phyloP scores from a whole-genome alignment of 441 rosid species.

The Populus tomentosa region DNA sequence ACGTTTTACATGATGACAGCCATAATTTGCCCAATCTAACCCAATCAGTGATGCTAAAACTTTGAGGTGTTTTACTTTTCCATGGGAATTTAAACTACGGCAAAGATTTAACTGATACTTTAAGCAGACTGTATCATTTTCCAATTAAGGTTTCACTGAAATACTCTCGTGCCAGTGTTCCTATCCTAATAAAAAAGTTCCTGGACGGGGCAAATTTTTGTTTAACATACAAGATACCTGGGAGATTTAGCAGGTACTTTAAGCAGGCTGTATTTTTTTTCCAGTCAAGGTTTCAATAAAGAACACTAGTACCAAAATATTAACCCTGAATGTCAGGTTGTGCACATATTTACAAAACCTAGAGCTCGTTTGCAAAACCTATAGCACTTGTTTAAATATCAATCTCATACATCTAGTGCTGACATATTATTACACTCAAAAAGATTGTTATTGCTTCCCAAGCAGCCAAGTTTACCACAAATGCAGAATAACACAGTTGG shows the following conservation, averaged over 20 bases:
- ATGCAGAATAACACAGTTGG: neutral
- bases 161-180: neutral
- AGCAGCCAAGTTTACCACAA: neutral
- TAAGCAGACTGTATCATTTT: neutral
- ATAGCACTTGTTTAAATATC: neutral
- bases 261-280: too few relatives aligned
- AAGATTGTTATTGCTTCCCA: neutral
- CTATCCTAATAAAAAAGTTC: too few relatives aligned
- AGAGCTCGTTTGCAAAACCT: conserved; percentile 5
- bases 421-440: neutral
- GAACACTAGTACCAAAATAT: too few relatives aligned
- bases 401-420: neutral
- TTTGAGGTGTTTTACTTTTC: neutral
- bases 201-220: too few relatives aligned
- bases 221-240: too few relatives aligned
- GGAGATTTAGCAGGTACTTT: too few relatives aligned
- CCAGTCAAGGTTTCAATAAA: too few relatives aligned
- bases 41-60: neutral
- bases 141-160: neutral
- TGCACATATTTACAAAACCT: too few relatives aligned
- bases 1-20: neutral
- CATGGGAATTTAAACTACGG: too few relatives aligned
- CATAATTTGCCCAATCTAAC: conserved; percentile 3
- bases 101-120: neutral
- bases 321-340: too few relatives aligned